phyloP scores from a whole-genome alignment of 768 basidiomycete species.

The Guyanaporus albipodus region DNA sequence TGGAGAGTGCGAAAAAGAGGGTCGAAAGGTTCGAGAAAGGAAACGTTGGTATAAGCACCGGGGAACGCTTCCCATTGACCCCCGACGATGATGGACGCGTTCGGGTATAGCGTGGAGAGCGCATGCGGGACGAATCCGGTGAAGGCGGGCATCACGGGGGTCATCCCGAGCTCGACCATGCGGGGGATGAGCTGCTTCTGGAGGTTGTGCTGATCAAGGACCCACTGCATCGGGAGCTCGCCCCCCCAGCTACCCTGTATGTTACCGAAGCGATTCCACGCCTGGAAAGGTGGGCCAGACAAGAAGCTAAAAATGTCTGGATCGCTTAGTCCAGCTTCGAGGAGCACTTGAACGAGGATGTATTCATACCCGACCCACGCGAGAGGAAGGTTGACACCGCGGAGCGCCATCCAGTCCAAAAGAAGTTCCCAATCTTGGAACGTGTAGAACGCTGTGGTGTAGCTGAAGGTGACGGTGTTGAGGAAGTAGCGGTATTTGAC shows the following conservation, averaged over 20 bases:
- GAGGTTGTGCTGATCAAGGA: slow-evolving; percentile 35
- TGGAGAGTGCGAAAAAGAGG: slow-evolving; percentile 36
- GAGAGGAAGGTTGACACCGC: slow-evolving; percentile 39
- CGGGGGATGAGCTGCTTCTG: slow-evolving; percentile 36
- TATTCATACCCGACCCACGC: slow-evolving; percentile 42
- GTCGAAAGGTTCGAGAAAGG: slow-evolving; percentile 41
- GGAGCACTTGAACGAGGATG: slow-evolving; percentile 34
- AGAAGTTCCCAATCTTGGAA: slow-evolving; percentile 39
- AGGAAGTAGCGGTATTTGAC: slow-evolving; percentile 40
- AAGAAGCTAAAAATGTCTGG: slow-evolving; percentile 34
- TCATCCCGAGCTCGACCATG: slow-evolving; percentile 42
- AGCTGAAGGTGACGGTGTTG: slow-evolving; percentile 42
- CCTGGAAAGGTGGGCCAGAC: slow-evolving; percentile 38
- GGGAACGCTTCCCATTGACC: slow-evolving; percentile 37
- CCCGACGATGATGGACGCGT: slow-evolving; percentile 34
- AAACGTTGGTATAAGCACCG: slow-evolving; percentile 30
- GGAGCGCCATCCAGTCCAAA: slow-evolving; percentile 40
- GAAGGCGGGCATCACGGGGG: slow-evolving; percentile 39
- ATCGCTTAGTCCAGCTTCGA: slow-evolving; percentile 35
- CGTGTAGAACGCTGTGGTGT: slow-evolving; percentile 39
- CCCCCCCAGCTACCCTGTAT: slow-evolving; percentile 40
- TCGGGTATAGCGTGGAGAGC: slow-evolving; percentile 29
- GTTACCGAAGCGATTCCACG: slow-evolving; percentile 44
- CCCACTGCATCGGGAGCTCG: slow-evolving; percentile 35
- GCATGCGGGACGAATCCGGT: slow-evolving; percentile 40